A percentile compares a stretch with the other conserved stretches of the same genome.
Evolutionary conservation across 1,139 yeast species (phyloP).

Genomic region (Yamadazyma epiphylla): DNA sequence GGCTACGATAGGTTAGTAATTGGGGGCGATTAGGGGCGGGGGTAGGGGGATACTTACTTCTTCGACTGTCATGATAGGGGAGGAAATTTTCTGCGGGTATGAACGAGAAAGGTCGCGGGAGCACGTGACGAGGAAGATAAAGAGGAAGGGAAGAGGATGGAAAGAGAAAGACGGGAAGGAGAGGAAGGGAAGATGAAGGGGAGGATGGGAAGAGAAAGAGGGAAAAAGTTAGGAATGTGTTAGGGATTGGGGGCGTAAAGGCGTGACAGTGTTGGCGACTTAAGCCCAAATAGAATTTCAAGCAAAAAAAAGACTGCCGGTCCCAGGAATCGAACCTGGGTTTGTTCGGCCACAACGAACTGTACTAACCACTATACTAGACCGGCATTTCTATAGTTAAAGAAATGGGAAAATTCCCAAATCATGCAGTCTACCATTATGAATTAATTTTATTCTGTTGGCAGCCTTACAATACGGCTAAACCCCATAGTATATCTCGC

Average conservation of each 20-base stretch:
- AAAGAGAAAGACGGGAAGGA: no score
- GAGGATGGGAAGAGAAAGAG: background rate
- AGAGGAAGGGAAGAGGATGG: no score
- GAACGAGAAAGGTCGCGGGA: background rate
- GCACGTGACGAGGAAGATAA: no score
- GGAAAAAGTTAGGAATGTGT: background rate
- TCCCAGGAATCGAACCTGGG: conserved; percentile 53
- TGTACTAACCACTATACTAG: conserved; percentile 48
- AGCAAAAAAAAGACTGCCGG: conserved; percentile 32
- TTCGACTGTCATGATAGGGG: conserved; percentile 14
- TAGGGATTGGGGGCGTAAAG: background rate
- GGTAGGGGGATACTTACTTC: conserved; percentile 12
- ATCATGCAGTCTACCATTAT: no score
- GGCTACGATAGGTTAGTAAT: background rate
- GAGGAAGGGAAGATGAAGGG: background rate
- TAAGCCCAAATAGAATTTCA: no score
- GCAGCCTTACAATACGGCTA: no score
- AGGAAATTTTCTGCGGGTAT: background rate
- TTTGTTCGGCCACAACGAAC: conserved; percentile 48
- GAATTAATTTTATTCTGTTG: no score
- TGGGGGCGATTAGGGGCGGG: background rate
- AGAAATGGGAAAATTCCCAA: no score
- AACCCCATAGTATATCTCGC: no score
- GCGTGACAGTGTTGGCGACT: background rate
- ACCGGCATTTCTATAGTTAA: no score